Percentiles rank a stretch among this genome's conserved stretches.
phyloP scores from a whole-genome alignment of 2,329 filamentous ascomycete genomes.

The Didymella lethalis region DNA sequence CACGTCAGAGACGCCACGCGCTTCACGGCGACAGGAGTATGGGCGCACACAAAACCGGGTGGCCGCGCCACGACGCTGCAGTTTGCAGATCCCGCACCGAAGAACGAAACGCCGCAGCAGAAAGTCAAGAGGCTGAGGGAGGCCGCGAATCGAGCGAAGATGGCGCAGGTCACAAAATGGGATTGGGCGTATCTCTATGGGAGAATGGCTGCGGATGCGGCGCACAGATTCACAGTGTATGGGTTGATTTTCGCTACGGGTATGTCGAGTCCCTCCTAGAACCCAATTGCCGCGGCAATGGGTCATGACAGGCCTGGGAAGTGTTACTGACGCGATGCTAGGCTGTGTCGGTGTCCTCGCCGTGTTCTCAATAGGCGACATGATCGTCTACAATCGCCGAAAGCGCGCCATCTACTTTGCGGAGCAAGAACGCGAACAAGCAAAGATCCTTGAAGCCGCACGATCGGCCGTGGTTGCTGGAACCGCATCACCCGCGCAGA shows the following conservation, averaged over 20 bases:
- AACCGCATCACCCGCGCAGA: slow-evolving; percentile 59
- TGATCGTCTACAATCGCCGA: slow-evolving; percentile 72
- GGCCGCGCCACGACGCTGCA: slow-evolving; percentile 52
- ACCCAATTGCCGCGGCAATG: slow-evolving; percentile 24
- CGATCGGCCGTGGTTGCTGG: slow-evolving; percentile 54
- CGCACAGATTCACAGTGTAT: slow-evolving; percentile 67
- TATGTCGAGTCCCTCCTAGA: slow-evolving; percentile 43
- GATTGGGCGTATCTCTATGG: slow-evolving; percentile 56
- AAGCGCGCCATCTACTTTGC: slow-evolving; percentile 69
- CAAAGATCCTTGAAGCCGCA: slow-evolving; percentile 55
- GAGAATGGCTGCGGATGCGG: slow-evolving; percentile 62
- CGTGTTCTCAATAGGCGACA: slow-evolving; percentile 69
- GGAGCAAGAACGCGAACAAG: slow-evolving; percentile 58
- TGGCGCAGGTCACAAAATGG: slow-evolving; percentile 60
- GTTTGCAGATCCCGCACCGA: slow-evolving; percentile 52
- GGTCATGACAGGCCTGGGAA: background rate
- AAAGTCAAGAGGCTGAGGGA: slow-evolving; percentile 61
- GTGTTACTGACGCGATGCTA: slow-evolving; percentile 28
- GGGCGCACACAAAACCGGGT: slow-evolving; percentile 70
- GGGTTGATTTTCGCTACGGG: slow-evolving; percentile 68
- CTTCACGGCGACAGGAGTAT: slow-evolving; percentile 74
- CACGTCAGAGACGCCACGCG: slow-evolving; percentile 82
- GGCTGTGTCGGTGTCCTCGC: slow-evolving; percentile 68
- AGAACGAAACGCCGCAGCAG: slow-evolving; percentile 62
- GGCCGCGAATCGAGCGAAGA: slow-evolving; percentile 57